phyloP scores from a whole-genome alignment of 139 green algal genomes.

The Closterium sp. region DNA sequence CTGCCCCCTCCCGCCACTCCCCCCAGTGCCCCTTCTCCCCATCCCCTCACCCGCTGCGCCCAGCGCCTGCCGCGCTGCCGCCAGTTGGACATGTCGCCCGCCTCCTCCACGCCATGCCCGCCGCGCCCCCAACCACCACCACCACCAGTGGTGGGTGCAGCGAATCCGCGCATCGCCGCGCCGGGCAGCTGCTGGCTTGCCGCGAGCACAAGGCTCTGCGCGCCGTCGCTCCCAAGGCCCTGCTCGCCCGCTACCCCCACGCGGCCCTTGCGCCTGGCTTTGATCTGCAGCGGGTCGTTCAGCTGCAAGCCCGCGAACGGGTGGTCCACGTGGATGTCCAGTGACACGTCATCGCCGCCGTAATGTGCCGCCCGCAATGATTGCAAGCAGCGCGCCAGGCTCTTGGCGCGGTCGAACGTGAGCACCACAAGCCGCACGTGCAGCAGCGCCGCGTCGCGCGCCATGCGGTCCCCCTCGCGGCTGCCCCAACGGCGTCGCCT shows the following conservation, averaged over 20 bases:
- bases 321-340: slow-evolving; percentile 1
- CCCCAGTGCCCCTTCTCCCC: too few species aligned
- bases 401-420: neutral
- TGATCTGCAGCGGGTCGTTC: neutral
- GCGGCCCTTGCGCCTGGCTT: neutral
- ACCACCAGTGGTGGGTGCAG: too few species aligned
- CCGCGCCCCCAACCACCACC: too few species aligned
- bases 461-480: neutral
- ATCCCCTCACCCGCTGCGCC: too few species aligned
- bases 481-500: neutral
- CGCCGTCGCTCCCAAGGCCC: too few species aligned
- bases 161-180: neutral
- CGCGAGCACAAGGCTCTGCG: neutral
- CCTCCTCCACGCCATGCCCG: neutral
- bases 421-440: neutral
- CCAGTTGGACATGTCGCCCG: neutral
- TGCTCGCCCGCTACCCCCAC: neutral
- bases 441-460: neutral
- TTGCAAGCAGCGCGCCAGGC: neutral
- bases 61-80: neutral
- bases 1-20: too few species aligned
- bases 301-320: neutral
- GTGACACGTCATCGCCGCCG: neutral
- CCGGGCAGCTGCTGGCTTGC: neutral
- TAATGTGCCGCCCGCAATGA: neutral